These are phyloP conservation scores for Pelargonium cotyledonis DNA, from an alignment of 441 rosid species.

Conservation along the genomic window DNA sequence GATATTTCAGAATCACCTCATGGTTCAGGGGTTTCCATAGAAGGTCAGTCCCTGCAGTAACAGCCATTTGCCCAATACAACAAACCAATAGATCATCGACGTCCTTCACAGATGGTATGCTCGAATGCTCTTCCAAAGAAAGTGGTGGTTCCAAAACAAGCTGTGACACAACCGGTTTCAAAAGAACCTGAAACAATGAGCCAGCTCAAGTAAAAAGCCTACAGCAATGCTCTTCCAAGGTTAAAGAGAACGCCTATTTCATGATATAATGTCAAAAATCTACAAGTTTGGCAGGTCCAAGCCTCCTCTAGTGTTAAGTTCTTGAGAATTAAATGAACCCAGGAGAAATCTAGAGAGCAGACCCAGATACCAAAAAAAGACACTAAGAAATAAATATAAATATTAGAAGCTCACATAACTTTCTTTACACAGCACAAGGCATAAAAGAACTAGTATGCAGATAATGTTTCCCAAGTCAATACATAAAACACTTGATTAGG, in stretches of 20 bases:
- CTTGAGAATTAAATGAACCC: neutral
- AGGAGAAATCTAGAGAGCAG: neutral
- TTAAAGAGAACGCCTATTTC: too few species aligned
- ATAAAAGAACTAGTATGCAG: too few species aligned
- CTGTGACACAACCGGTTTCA: slow-evolving; percentile 83
- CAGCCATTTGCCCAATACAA: slow-evolving; percentile 96
- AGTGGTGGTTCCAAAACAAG: slow-evolving; percentile 62
- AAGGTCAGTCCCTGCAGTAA: slow-evolving; percentile 81
- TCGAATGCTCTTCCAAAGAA: slow-evolving; percentile 42
- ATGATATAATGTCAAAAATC: neutral
- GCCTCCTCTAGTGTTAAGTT: neutral
- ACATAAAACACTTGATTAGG: too few species aligned
- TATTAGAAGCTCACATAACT: neutral
- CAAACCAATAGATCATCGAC: slow-evolving; percentile 65
- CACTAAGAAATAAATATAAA: neutral
- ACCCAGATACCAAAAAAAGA: neutral
- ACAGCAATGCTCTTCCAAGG: too few species aligned
- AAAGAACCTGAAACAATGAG: slow-evolving; percentile 52
- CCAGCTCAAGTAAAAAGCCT: neutral
- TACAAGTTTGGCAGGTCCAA: neutral
- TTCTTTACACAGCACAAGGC: neutral
- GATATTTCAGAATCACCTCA: slow-evolving; percentile 49
- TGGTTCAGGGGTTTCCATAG: slow-evolving; percentile 92
- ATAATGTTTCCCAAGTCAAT: too few species aligned
- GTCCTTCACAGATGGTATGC: slow-evolving; percentile 58